Evolutionary conservation across 352 stramenopile genomes (phyloP).

Genomic region (Pythium folliculosum): DNA sequence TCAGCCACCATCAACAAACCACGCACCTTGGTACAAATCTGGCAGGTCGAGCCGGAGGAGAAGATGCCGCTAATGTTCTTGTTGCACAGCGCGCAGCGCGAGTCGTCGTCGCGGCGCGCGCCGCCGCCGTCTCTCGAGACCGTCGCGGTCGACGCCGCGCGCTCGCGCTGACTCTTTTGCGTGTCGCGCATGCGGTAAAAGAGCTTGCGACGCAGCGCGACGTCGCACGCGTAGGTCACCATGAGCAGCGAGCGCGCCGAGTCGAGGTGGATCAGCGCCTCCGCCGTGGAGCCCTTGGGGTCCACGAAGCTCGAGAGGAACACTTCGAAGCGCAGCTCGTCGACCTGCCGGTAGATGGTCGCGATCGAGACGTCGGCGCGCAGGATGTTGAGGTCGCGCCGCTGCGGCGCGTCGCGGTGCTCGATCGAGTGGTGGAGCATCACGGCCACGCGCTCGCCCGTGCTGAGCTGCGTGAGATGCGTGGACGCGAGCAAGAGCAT

Average conservation of each 20-base stretch:
- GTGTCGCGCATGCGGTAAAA: conserved; percentile 40
- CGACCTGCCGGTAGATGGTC: conserved; percentile 44
- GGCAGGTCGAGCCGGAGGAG: conserved; percentile 12
- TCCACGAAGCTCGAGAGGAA: conserved; percentile 51
- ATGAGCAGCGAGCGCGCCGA: conserved; percentile 30
- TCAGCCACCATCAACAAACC: not conserved
- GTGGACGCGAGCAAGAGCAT: conserved; percentile 32
- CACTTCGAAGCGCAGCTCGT: conserved; percentile 37
- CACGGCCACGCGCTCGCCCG: conserved; percentile 52
- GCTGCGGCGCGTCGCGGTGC: conserved; percentile 44
- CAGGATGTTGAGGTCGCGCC: conserved; percentile 36
- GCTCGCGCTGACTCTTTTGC: conserved; percentile 2
- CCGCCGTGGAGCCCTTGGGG: conserved; percentile 33
- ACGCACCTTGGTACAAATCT: conserved; percentile 24
- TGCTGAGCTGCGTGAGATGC: conserved; percentile 14
- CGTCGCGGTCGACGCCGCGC: not conserved
- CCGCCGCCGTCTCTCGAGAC: not conserved
- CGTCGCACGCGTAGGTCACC: conserved; percentile 26
- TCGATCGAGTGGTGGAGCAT: conserved; percentile 55
- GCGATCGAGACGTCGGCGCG: conserved; percentile 43
- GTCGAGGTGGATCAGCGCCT: conserved; percentile 41
- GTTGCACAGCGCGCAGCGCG: conserved; percentile 16
- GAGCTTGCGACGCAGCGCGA: conserved; percentile 51
- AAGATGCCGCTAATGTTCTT: conserved; percentile 14
- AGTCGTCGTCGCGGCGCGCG: not conserved